phyloP scores from a whole-genome alignment of 2,329 filamentous ascomycete species.

The Arthrobotrys musiformis region DNA sequence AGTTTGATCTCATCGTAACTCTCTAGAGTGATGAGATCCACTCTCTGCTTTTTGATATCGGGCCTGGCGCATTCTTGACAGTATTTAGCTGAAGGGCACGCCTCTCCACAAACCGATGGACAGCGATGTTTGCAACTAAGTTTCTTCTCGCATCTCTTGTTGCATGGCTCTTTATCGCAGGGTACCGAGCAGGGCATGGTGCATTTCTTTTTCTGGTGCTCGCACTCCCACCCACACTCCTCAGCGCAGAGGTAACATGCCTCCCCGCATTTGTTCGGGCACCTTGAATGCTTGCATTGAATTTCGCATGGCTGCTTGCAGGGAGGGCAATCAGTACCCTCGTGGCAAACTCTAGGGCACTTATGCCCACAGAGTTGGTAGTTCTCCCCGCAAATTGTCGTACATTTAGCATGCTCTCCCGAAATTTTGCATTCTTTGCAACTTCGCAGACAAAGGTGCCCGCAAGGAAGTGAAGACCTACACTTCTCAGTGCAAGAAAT shows the following conservation, averaged over 20 bases:
- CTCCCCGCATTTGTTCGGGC: conserved; percentile 69
- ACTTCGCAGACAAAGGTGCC: conserved; percentile 63
- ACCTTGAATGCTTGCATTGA: conserved; percentile 69
- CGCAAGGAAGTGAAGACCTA: conserved; percentile 12
- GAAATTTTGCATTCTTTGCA: conserved; percentile 67
- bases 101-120: conserved; percentile 74
- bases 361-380: conserved; percentile 70
- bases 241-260: conserved; percentile 73
- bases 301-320: conserved; percentile 69
- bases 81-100: conserved; percentile 67
- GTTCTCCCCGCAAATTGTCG: conserved; percentile 66
- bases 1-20: conserved; percentile 69
- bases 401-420: conserved; percentile 62
- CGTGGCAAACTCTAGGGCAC: conserved; percentile 69
- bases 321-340: conserved; percentile 64
- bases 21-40: conserved; percentile 66
- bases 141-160: conserved; percentile 68
- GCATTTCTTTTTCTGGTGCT: conserved; percentile 67
- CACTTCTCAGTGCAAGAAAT: conserved; percentile 33
- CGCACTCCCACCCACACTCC: conserved; percentile 69
- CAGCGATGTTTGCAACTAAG: conserved; percentile 73
- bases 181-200: conserved; percentile 71
- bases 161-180: conserved; percentile 75
- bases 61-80: conserved; percentile 70
- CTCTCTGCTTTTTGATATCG: conserved; percentile 65